Evolutionary conservation across 2,329 filamentous ascomycete genomes (phyloP).

Genomic region (Epichloe hybrida): DNA sequence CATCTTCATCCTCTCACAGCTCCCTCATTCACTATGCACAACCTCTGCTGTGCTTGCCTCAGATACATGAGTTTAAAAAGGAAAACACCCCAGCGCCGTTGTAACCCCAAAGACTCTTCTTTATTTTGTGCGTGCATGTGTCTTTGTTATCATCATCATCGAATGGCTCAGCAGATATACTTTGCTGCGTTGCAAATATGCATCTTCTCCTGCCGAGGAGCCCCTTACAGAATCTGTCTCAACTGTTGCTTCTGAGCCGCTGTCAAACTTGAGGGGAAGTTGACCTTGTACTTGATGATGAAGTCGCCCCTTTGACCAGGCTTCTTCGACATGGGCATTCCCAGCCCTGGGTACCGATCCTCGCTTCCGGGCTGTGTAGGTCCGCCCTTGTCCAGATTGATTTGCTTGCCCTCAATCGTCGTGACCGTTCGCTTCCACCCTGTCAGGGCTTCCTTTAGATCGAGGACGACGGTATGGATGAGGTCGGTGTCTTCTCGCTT

Average conservation of each 20-base stretch:
- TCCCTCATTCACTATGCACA: background rate
- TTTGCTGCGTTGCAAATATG: background rate
- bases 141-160: background rate
- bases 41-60: background rate
- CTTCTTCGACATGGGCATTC: conserved; percentile 92
- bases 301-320: conserved; percentile 81
- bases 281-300: conserved; percentile 80
- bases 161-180: conserved; percentile 1
- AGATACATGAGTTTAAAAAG: background rate
- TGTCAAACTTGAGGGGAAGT: conserved; percentile 72
- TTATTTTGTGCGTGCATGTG: background rate
- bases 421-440: conserved; percentile 86
- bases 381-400: conserved; percentile 65
- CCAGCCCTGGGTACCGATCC: conserved; percentile 71
- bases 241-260: conserved; percentile 65
- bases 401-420: conserved; percentile 83
- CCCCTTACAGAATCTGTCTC: conserved; percentile 56
- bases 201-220: background rate
- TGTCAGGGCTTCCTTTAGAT: conserved; percentile 85
- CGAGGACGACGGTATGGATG: conserved; percentile 62
- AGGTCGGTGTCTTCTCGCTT: conserved; percentile 82
- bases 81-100: background rate
- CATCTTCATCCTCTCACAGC: too few species aligned
- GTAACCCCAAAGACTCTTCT: background rate
- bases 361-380: conserved; percentile 75